These are phyloP conservation scores for Epichloe sibirici DNA, from an alignment of 2,329 filamentous ascomycete genomes.

Conservation along the genomic window DNA sequence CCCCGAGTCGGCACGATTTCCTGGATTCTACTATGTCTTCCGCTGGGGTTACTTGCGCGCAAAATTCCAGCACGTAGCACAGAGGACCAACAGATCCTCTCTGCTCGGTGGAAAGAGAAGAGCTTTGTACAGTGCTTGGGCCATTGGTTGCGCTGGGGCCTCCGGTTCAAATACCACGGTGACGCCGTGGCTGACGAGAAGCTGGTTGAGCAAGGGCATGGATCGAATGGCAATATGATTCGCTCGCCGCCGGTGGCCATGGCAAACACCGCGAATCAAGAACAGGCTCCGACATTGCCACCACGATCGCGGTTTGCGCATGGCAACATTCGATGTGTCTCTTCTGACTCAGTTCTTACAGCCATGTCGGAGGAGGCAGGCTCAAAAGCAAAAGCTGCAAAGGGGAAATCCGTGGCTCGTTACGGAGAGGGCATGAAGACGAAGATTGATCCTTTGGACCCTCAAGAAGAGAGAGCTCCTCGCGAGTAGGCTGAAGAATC, in stretches of 20 bases:
- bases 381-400: not conserved
- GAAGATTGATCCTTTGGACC: not conserved
- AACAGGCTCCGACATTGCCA: not conserved
- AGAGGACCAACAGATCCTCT: conserved; percentile 7
- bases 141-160: conserved; percentile 11
- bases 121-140: conserved; percentile 4
- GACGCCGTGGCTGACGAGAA: not conserved
- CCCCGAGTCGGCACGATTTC: conserved; percentile 18
- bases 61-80: conserved; percentile 4
- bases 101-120: conserved; percentile 8
- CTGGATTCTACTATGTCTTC: conserved; percentile 14
- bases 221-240: not conserved
- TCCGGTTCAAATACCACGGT: conserved; percentile 7
- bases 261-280: not conserved
- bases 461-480: not conserved
- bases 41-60: conserved; percentile 8
- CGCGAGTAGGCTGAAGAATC: not conserved
- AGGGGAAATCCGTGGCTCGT: not conserved
- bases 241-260: not conserved
- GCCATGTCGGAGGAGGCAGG: not conserved
- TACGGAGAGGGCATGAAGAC: not conserved
- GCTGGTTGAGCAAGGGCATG: not conserved
- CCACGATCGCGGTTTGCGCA: not conserved
- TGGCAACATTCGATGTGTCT: not conserved
- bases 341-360: not conserved